Evolutionary conservation across 331 rosid species (phyloP).

Genomic region (Cydonia oblonga): DNA sequence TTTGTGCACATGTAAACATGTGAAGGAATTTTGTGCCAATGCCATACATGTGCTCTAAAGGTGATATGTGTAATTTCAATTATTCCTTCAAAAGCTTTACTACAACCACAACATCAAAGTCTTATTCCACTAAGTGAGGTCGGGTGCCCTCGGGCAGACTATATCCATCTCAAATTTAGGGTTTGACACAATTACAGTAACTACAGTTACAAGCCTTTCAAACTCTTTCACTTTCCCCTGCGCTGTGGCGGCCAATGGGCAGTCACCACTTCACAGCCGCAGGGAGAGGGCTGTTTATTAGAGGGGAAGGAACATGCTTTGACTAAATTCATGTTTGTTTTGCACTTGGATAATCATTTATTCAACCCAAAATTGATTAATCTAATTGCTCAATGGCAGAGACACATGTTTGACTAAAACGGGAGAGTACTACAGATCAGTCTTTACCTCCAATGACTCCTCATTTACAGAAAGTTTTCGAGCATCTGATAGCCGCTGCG

Average conservation of each 20-base stretch:
- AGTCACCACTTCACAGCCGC: background rate
- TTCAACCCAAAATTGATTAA: background rate
- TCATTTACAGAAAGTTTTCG: background rate
- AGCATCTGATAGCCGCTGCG: background rate
- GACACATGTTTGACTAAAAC: background rate
- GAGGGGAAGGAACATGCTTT: background rate
- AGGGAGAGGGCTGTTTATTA: background rate
- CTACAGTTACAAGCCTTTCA: background rate
- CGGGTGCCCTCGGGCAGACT: no score
- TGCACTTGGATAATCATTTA: background rate
- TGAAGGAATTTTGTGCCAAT: background rate
- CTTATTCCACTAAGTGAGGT: no score
- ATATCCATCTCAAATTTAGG: no score
- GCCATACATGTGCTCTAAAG: background rate
- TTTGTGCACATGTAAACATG: constrained; percentile 7
- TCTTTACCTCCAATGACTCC: background rate
- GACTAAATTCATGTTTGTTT: background rate
- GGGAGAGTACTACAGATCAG: background rate
- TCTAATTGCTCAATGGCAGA: background rate
- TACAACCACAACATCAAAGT: no score
- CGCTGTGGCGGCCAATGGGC: background rate
- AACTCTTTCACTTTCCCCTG: background rate
- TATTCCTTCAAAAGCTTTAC: background rate
- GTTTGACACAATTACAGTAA: no score
- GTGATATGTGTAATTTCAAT: background rate